Evolutionary conservation across 208 protist genomes (phyloP), one percentile per base, ranked within the genome.

Genomic region (Trypanosoma avium): DNA sequence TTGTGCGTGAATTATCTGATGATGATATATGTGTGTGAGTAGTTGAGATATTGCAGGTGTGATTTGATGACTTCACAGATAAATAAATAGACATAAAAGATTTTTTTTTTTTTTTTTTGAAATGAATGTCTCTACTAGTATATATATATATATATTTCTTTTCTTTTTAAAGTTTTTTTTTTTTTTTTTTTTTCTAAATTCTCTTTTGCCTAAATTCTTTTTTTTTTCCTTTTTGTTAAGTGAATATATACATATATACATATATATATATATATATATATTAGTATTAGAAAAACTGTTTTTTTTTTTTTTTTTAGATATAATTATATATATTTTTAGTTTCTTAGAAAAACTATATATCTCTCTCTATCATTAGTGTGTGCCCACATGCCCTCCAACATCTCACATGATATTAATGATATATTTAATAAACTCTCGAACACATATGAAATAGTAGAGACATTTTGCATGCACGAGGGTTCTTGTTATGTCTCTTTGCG

Each of bases 1-100:
- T 61, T 4, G 61, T 90, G 29, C 67, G 73, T 30, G 32, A 13
- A 48, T 0, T 24, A 22, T 29, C 38, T 21, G 12, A 5, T 27
- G 40, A 38, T 38, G 10, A 38, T 10, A 13, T 5, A 38, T 38
- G 33, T 38, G 33, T 13, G 10, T 13, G 33, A 49, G 21, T 49
- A 49, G n/a, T n/a, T 15, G 45, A n/a, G n/a, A n/a, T n/a, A n/a
- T n/a, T n/a, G n/a, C n/a, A n/a, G n/a, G n/a, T n/a, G n/a, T n/a
- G n/a, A n/a, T n/a, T n/a, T n/a, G n/a, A n/a, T n/a, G n/a, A n/a
- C n/a, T n/a, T n/a, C n/a, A n/a, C n/a, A n/a, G n/a, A n/a, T n/a
- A n/a, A n/a, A n/a, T n/a, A n/a, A n/a, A n/a, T n/a, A n/a, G n/a
- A n/a, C n/a, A n/a, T n/a, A n/a, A n/a, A n/a, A n/a, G n/a, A n/a